phyloP scores from a whole-genome alignment of 2,329 filamentous ascomycete genomes.

The Colletotrichum lupini region DNA sequence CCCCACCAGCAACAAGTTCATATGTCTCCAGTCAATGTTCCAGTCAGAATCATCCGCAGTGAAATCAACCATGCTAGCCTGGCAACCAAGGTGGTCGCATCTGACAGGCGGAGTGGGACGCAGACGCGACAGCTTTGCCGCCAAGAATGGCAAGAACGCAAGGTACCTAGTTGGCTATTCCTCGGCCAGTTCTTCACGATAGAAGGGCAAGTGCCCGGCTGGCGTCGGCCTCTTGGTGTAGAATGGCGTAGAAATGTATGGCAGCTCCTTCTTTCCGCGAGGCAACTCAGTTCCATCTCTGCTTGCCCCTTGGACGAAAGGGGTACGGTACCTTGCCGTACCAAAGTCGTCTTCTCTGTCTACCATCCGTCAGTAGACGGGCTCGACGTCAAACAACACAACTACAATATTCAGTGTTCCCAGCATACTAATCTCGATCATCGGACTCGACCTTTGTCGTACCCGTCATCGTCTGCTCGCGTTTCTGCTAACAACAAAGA shows the following conservation, averaged over 20 bases:
- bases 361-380: background rate
- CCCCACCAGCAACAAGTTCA: conserved; percentile 20
- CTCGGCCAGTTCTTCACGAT: background rate
- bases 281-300: background rate
- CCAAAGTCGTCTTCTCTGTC: background rate
- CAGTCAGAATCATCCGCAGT: background rate
- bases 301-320: background rate
- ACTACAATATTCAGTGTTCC: background rate
- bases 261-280: background rate
- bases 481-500: background rate
- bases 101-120: background rate
- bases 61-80: background rate
- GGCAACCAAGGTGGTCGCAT: background rate
- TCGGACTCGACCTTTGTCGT: background rate
- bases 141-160: background rate
- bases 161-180: background rate
- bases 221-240: background rate
- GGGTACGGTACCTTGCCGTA: background rate
- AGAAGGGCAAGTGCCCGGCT: background rate
- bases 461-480: background rate
- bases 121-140: background rate
- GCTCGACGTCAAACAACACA: background rate
- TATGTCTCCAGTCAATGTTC: conserved; percentile 10
- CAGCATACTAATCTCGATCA: background rate
- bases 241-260: too few relatives aligned